Evolutionary conservation across 805 yeast genomes (phyloP).

Genomic region (Wickerhamomyces chambardii): DNA sequence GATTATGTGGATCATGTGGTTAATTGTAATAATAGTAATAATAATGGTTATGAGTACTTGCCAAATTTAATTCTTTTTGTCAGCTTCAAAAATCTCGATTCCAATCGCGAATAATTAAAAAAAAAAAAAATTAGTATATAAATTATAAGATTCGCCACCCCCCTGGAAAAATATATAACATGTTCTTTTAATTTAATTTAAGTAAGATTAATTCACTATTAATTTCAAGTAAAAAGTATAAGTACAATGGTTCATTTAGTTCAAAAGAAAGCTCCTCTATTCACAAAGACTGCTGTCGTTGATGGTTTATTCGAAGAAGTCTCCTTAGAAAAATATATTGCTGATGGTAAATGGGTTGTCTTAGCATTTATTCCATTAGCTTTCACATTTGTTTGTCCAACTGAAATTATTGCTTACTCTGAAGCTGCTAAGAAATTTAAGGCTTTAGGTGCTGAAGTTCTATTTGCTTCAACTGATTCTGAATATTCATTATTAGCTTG

Average conservation of each 20-base stretch:
- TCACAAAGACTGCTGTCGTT: conserved; percentile 95
- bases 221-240: too few relatives aligned
- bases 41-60: too few relatives aligned
- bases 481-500: conserved; percentile 97
- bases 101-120: too few relatives aligned
- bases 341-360: conserved; percentile 93
- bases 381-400: conserved; percentile 99
- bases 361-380: conserved; percentile 98
- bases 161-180: not conserved
- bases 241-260: conserved; percentile 75
- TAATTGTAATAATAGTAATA: too few relatives aligned
- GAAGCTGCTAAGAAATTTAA: conserved; percentile 88
- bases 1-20: too few relatives aligned
- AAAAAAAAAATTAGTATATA: not conserved
- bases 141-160: not conserved
- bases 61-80: too few relatives aligned
- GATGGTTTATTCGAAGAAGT: conserved; percentile 96
- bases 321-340: conserved; percentile 75
- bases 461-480: conserved; percentile 97
- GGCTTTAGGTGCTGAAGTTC: conserved; percentile 78
- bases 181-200: too few relatives aligned
- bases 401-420: conserved; percentile 98
- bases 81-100: too few relatives aligned
- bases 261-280: conserved; percentile 94
- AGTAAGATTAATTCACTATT: not conserved